Conservation (phyloP, 2,329 filamentous ascomycete species). For the Ophiocordyceps camponoti-rufipedis region DNA sequence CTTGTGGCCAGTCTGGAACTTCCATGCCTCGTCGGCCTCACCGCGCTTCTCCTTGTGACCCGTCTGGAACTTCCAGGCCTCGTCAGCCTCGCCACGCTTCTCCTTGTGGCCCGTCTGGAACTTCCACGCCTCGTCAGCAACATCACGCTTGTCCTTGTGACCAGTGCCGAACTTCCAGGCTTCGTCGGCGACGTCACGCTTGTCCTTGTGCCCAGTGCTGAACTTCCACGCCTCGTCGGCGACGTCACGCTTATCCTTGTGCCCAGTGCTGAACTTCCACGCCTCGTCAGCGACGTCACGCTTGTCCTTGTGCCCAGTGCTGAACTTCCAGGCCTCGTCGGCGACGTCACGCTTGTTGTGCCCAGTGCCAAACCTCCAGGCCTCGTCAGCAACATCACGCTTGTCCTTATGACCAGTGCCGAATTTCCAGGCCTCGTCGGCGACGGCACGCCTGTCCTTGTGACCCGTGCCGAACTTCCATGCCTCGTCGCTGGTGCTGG, state of each 20-base stretch:
- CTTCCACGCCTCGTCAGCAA: not conserved
- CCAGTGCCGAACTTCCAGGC: not conserved
- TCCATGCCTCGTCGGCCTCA: not conserved
- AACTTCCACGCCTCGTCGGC: not conserved
- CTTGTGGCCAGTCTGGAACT: not conserved
- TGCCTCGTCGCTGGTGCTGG: not conserved
- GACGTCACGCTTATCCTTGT: not conserved
- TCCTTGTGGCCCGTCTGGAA: not conserved
- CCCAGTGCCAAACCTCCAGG: not conserved
- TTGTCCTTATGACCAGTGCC: not conserved
- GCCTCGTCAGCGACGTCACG: not conserved
- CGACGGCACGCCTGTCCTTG: not conserved
- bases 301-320: not conserved
- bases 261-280: not conserved
- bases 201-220: not conserved
- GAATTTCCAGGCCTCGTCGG: not conserved
- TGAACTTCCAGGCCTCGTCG: not conserved
- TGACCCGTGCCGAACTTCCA: not conserved
- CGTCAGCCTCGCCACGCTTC: not conserved
- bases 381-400: not conserved
- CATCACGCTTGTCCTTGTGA: not conserved
- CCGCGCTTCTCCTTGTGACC: not conserved
- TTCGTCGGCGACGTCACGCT: not conserved
- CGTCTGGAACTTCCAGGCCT: not conserved
- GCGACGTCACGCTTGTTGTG: not conserved